Base-by-base conservation (phyloP, 345 rosid genomes). In the Hypericum androsaemum region DNA sequence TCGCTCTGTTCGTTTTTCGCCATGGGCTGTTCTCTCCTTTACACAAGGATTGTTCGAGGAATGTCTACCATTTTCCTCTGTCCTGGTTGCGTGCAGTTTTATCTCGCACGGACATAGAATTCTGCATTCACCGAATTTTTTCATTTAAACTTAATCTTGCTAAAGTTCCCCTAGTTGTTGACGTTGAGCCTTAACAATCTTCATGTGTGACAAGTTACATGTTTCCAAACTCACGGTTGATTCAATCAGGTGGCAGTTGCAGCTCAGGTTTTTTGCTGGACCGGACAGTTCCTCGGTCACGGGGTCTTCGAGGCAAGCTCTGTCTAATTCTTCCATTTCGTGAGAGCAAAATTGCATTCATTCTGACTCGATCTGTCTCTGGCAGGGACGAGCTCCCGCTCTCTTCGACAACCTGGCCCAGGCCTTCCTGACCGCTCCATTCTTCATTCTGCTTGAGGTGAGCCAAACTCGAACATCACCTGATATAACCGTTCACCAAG, bases 331-430 rank as follows among this genome's bases (percentile, higher is more conserved):
- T 48, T 10, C 38, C 10, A n/a, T 47, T 41, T 0, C 12, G n/a
- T 9, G 39, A 56, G 39, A 8, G 5, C 38, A 43, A 13, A 10
- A 12, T 42, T 43, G 37, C 42, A 15, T 42, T 17, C 43, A 6
- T 39, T 62, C 37, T 56, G 15, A 32, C 55, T 49, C 54, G 52
- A 40, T 50, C 15, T 6, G 37, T 49, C 35, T 45, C 14, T 43
- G 63, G 59, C 80, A 77, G 83, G 77, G 69, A 64, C 77, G 83
- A 66, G 84, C 85, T 10, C 89, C 89, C 0, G 81, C 89, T 37
- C 78, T 77, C 42, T 44, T 74, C 42, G 85, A 82, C 69, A 76
- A 74, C 63, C 78, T 81, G 37, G 37, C 37, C 46, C 84, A 81
- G 66, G 88, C 88, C 41, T 68, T 81, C 36, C 4, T 78, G 60